Evolutionary conservation across 1,284 basidiomycete genomes (phyloP), one percentile per base, ranked within the genome.

Genomic region (Moniliella sp.): DNA sequence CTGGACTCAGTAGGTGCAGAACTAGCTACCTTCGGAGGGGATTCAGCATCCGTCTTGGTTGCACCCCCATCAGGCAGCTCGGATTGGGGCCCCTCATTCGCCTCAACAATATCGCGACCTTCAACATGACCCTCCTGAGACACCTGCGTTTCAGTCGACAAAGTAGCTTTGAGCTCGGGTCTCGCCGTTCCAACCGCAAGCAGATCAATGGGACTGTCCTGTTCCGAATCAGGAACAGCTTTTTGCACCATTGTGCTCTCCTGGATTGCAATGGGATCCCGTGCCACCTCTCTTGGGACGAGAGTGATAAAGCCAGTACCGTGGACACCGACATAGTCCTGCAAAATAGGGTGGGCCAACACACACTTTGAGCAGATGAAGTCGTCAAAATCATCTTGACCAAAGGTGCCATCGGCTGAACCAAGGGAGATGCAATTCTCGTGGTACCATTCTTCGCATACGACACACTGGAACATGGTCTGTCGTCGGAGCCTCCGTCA

Each of bases 361-460:
- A 36, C 35, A 14, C 50, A 43, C 17, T 47, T 45, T 16, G 50
- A 32, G 4, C 46, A 45, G 3, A 41, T 31, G 19, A 39, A 38
- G 3, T 30, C 14, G 4, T 45, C 46, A 2, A 9, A 17, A 14
- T 15, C 32, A 17, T 5, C 5, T 28, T 14, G 1, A 13, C 13
- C 11, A 18, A 14, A n/a, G 19, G 11, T 3, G 11, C n/a, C 3
- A n/a, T 23, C 9, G 16, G 5, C 14, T 17, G 12, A 15, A 23
- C 10, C 12, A 35, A 50, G 42, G 18, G 37, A 46, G 17, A 46
- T 57, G 28, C 56, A 64, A 23, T 45, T 48, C 35, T 61, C 52
- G 40, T 64, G 63, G 2, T 56, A 40, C 63, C 63, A 64, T 30
- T 64, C 61, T 31, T 63, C 61, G 45, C 63, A 64, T 4, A 52